Percentiles rank a stretch among this genome's conserved stretches.
phyloP scores from a whole-genome alignment of 2,329 filamentous ascomycete species.

The Aspergillus pseudoglaucus region DNA sequence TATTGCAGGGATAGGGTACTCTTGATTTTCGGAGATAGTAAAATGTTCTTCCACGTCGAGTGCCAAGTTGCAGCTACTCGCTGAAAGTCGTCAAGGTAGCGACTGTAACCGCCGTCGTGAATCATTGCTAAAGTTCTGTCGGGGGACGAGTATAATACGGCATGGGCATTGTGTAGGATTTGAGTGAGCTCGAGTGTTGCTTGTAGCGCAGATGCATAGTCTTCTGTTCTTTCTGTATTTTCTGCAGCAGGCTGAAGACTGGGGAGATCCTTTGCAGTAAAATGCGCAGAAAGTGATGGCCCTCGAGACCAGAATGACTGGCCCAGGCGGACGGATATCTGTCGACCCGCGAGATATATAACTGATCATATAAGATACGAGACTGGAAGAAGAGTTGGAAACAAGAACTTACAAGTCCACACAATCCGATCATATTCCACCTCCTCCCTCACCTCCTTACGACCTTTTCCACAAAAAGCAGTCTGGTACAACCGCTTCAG shows the following conservation, averaged over 20 bases:
- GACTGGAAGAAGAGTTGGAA: too few relatives aligned
- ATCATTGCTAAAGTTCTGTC: conserved; percentile 11
- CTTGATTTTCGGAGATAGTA: background rate
- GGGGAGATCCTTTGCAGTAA: conserved; percentile 14
- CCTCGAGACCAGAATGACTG: conserved; percentile 20
- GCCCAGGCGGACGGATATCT: conserved; percentile 18
- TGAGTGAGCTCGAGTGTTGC: conserved; percentile 13
- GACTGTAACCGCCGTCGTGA: conserved; percentile 11
- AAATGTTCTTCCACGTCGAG: background rate
- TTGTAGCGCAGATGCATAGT: conserved; percentile 7
- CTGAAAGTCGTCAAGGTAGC: conserved; percentile 15
- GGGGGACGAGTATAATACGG: conserved; percentile 13
- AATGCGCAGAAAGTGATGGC: conserved; percentile 10
- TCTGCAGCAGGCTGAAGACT: conserved; percentile 4
- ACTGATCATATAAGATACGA: too few relatives aligned
- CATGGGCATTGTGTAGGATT: conserved; percentile 15
- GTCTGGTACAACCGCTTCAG: conserved; percentile 13
- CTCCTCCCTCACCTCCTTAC: conserved; percentile 1
- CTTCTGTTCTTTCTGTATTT: background rate
- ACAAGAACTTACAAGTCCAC: conserved; percentile 13
- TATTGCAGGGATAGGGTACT: background rate
- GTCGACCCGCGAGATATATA: conserved; percentile 14
- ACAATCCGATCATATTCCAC: conserved; percentile 5
- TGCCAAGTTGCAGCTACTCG: conserved; percentile 5
- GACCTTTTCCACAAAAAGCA: conserved; percentile 9